phyloP scores from a whole-genome alignment of 192 early-diverging fungal species.

The Neocallimastix lanati region DNA sequence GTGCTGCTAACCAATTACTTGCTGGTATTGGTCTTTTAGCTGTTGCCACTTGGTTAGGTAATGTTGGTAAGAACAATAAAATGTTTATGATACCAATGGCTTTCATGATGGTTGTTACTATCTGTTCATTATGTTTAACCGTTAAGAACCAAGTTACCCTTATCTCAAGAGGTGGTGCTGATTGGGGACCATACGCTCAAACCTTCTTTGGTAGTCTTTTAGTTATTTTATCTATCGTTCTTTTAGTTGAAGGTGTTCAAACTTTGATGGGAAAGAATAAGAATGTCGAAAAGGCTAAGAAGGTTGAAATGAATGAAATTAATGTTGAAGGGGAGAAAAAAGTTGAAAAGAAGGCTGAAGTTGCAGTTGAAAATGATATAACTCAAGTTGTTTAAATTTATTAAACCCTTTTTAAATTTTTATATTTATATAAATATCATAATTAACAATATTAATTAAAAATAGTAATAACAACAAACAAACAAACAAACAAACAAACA shows the following conservation, averaged over 20 bases:
- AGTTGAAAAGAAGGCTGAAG: too few species aligned
- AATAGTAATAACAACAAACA: too few species aligned
- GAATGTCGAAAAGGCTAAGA: background rate
- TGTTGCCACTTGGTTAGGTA: background rate
- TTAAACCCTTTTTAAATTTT: too few species aligned
- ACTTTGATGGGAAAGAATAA: background rate
- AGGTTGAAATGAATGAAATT: too few species aligned
- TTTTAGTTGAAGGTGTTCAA: background rate
- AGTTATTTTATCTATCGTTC: background rate
- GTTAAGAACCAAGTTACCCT: background rate
- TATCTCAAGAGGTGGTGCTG: background rate
- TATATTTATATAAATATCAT: too few species aligned
- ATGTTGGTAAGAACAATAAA: background rate
- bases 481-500: too few species aligned
- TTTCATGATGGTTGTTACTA: background rate
- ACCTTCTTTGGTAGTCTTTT: background rate
- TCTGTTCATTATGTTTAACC: background rate
- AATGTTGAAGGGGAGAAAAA: too few species aligned
- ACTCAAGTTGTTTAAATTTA: too few species aligned
- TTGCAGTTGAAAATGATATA: too few species aligned
- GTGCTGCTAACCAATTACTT: background rate
- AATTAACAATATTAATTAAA: too few species aligned
- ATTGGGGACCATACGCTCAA: background rate
- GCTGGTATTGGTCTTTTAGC: background rate
- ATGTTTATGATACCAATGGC: background rate